phyloP scores from a whole-genome alignment of 2,329 filamentous ascomycete genomes.

The Colletotrichum horii region DNA sequence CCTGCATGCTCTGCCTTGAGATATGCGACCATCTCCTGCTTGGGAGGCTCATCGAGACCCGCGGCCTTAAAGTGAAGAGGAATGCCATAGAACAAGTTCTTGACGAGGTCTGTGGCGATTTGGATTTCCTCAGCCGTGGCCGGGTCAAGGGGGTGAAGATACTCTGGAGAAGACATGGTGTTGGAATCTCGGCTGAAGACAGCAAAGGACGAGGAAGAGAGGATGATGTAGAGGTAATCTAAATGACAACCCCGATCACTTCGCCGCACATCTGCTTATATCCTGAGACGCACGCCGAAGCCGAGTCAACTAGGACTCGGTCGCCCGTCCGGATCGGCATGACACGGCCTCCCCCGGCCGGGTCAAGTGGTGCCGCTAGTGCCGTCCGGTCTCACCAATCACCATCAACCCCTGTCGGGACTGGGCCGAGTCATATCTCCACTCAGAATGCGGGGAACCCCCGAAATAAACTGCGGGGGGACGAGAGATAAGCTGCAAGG shows the following conservation, averaged over 20 bases:
- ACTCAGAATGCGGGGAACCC: neutral
- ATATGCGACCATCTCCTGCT: neutral
- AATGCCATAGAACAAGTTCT: neutral
- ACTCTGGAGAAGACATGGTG: neutral
- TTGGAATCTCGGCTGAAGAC: neutral
- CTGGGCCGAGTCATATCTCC: neutral
- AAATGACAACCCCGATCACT: neutral
- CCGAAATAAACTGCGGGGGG: neutral
- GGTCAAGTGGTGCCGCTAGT: neutral
- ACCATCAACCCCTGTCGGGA: neutral
- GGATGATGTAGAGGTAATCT: neutral
- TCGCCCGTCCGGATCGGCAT: neutral
- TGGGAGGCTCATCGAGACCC: neutral
- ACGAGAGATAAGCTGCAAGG: neutral
- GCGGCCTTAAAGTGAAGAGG: constrained; percentile 1
- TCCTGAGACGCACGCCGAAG: neutral
- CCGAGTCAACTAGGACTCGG: neutral
- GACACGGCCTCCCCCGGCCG: neutral
- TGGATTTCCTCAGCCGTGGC: neutral
- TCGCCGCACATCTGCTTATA: neutral
- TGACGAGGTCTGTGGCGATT: neutral
- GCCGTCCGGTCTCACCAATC: neutral
- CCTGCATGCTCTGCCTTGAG: neutral
- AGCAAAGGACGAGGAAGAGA: neutral
- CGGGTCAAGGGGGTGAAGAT: neutral